Percentiles rank a stretch among this genome's conserved stretches.
Evolutionary conservation across 768 basidiomycete species (phyloP).

Genomic region (Hydnomerulius pinastri): DNA sequence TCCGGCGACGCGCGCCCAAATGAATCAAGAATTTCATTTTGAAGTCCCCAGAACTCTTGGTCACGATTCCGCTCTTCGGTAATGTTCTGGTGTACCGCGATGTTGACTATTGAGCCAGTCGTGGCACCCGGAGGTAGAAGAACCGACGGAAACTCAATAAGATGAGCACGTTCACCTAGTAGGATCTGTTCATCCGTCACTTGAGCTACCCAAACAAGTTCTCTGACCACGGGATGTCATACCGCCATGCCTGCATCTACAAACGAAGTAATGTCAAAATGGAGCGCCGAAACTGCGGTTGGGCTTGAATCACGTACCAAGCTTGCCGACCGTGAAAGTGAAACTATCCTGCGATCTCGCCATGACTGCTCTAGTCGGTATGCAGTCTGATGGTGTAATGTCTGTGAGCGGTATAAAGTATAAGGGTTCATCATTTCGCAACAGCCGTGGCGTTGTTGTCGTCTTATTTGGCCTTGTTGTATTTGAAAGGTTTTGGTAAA

Average conservation of each 20-base stretch:
- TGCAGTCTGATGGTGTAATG: constrained; percentile 5
- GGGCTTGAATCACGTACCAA: constrained; percentile 58
- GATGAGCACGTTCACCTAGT: constrained; percentile 89
- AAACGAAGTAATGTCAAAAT: constrained; percentile 8
- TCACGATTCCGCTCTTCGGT: constrained; percentile 83
- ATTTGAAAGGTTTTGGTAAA: constrained; percentile 23
- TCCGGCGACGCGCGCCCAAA: constrained; percentile 72
- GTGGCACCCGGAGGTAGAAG: constrained; percentile 90
- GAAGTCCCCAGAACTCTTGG: constrained; percentile 81
- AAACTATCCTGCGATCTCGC: constrained; percentile 61
- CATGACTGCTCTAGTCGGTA: constrained; percentile 24
- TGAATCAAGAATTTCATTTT: constrained; percentile 72
- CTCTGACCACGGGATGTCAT: constrained; percentile 21
- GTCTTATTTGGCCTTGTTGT: constrained; percentile 26
- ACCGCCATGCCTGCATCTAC: constrained; percentile 97
- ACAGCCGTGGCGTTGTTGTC: constrained; percentile 23
- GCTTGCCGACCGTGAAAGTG: constrained; percentile 93
- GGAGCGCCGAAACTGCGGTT: constrained; percentile 2
- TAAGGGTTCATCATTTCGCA: neutral
- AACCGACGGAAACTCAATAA: constrained; percentile 97
- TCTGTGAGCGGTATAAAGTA: constrained; percentile 3
- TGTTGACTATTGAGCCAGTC: constrained; percentile 95
- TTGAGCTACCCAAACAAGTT: constrained; percentile 5
- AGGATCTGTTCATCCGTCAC: constrained; percentile 59
- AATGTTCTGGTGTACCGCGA: constrained; percentile 88